Base-by-base conservation (phyloP, 805 yeast species). In the Candida boleticola region DNA sequence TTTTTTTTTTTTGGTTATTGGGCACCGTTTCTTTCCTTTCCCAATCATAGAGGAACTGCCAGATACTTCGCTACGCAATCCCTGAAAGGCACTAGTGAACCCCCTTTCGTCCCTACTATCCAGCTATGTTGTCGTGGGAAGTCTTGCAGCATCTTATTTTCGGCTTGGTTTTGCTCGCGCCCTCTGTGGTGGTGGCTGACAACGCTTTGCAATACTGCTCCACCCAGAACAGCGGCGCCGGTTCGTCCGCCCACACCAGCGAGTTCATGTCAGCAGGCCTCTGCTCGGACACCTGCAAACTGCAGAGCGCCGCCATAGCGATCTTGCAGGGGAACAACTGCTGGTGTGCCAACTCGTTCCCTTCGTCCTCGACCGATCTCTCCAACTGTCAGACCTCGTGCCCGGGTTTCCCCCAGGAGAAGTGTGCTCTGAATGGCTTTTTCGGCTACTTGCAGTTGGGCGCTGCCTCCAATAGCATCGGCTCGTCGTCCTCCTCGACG, bases 341-440 rank as follows among this genome's bases (percentile, higher is more conserved):
- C 57, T 83, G 84, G 83, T 82, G 89, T 54, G 71, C 85, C 4
- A 71, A 81, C 51, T 47, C 52, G 6, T 58, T 71, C 17, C 87
- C 88, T 0, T 64, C 53, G 1, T 49, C 55, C 14, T 66, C 80
- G 0, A 65, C 64, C 0, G 47, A 52, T 22, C 30, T 64, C 9
- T 41, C 54, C n/a, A 46, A 61, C 22, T 76, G 81, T 55, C 47
- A 51, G 19, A 41, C 41, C 3, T 47, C 54, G 1, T 76, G 81
- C 56, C 79, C 80, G 3, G 79, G 80, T 1, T 74, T 51, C 44
- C 60, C 63, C 3, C 48, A 45, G 36, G 79, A 76, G 38, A 37
- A 49, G 21, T 76, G 81, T 54, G 80, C 63, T 3, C 57, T 57
- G 3, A 44, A 64, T 30, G 77, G 76, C 0, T 63, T 67, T n/a